Conservation (phyloP, 768 basidiomycete species). For the Lactifluus subvellereus region DNA sequence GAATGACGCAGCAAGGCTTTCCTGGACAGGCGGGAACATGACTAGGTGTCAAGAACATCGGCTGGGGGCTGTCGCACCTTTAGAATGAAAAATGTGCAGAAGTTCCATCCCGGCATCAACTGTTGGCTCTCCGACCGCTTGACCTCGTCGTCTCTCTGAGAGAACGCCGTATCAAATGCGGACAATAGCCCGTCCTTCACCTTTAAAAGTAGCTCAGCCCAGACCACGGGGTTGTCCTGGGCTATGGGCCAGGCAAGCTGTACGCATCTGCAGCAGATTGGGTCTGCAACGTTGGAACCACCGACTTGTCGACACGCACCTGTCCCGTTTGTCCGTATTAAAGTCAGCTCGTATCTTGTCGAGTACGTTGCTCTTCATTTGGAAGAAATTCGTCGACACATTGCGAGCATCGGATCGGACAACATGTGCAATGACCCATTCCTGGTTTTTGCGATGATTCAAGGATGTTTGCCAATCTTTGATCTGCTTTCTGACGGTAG, state of each 20-base stretch:
- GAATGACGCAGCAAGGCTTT: constrained; percentile 88
- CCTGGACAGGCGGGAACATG: constrained; percentile 43
- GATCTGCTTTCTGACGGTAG: constrained; percentile 73
- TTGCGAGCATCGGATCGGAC: constrained; percentile 64
- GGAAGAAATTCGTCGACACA: constrained; percentile 64
- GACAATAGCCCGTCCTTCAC: constrained; percentile 85
- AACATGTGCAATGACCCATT: constrained; percentile 90
- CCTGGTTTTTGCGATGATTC: constrained; percentile 70
- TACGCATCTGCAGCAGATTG: constrained; percentile 51
- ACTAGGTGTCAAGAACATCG: not conserved
- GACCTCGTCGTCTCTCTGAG: constrained; percentile 84
- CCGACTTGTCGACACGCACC: constrained; percentile 39
- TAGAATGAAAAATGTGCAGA: constrained; percentile 92
- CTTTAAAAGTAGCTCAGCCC: constrained; percentile 85
- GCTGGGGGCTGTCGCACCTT: constrained; percentile 53
- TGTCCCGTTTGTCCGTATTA: constrained; percentile 81
- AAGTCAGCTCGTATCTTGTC: constrained; percentile 93
- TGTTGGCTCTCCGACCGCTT: constrained; percentile 83
- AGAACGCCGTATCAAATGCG: constrained; percentile 76
- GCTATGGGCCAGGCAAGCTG: constrained; percentile 74
- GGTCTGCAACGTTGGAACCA: constrained; percentile 1
- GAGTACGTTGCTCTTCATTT: constrained; percentile 76
- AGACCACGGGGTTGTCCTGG: constrained; percentile 67
- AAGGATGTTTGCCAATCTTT: constrained; percentile 83
- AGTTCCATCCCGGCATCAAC: constrained; percentile 97